Evolutionary conservation across 2,329 filamentous ascomycete genomes (phyloP).

Genomic region (Aspergillus novofumigatus): DNA sequence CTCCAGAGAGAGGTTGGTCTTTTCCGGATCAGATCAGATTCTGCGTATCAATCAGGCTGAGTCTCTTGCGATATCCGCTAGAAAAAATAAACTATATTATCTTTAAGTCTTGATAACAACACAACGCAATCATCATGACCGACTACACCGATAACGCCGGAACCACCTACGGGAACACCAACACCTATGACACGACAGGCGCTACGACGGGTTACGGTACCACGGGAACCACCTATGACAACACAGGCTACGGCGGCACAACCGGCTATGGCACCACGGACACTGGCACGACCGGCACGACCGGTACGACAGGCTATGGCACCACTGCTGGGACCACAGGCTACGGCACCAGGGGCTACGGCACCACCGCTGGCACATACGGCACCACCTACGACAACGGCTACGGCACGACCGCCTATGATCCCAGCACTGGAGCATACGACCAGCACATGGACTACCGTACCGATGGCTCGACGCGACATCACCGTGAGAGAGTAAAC

Average conservation of each 20-base stretch:
- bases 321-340: slow-evolving; percentile 8
- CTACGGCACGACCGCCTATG: slow-evolving; percentile 24
- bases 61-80: not conserved
- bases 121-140: not conserved
- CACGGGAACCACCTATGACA: slow-evolving; percentile 11
- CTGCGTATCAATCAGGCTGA: not conserved
- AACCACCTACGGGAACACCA: not conserved
- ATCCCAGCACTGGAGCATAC: slow-evolving; percentile 26
- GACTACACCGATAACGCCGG: slow-evolving; percentile 10
- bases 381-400: slow-evolving; percentile 21
- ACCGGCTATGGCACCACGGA: slow-evolving; percentile 13
- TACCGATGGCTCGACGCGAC: slow-evolving; percentile 20
- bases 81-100: not conserved
- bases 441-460: slow-evolving; percentile 34
- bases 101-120: not conserved
- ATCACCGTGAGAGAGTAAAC: slow-evolving; percentile 31
- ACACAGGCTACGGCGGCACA: not conserved
- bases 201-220: slow-evolving; percentile 11
- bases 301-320: slow-evolving; percentile 9
- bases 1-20: not conserved
- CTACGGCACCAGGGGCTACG: slow-evolving; percentile 10
- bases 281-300: not conserved
- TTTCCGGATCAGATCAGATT: not conserved
- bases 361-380: slow-evolving; percentile 15
- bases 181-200: not conserved